Conservation (phyloP, 495 filamentous ascomycete genomes). For the Glarea lozoyensis region DNA sequence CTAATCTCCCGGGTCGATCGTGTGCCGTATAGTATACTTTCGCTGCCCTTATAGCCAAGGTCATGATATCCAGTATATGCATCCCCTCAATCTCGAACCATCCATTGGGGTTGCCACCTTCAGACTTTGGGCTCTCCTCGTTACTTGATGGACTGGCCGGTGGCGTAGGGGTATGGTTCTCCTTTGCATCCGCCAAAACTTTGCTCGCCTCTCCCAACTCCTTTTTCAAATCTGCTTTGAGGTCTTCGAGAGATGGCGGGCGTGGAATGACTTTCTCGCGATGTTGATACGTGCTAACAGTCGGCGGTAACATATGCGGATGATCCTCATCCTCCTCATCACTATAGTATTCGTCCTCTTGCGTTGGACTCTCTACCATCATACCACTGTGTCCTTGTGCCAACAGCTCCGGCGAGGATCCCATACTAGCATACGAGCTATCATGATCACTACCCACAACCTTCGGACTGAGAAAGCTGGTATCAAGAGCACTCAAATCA, state of each 20-base stretch:
- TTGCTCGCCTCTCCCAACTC: slow-evolving; percentile 57
- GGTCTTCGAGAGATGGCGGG: slow-evolving; percentile 68
- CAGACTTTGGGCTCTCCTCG: slow-evolving; percentile 22
- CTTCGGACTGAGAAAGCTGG: slow-evolving; percentile 30
- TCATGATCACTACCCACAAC: slow-evolving; percentile 34
- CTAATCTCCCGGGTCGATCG: slow-evolving; percentile 71
- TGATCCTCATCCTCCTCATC: slow-evolving; percentile 53
- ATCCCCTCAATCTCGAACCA: slow-evolving; percentile 86
- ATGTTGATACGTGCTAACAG: slow-evolving; percentile 90
- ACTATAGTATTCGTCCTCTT: slow-evolving; percentile 42
- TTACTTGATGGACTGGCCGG: slow-evolving; percentile 4
- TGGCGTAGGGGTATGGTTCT: slow-evolving; percentile 6
- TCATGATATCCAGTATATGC: slow-evolving; percentile 84
- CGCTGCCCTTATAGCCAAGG: slow-evolving; percentile 85
- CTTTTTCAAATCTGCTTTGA: slow-evolving; percentile 64
- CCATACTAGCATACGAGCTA: slow-evolving; percentile 46
- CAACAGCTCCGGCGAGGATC: slow-evolving; percentile 42
- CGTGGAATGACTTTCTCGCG: slow-evolving; percentile 79
- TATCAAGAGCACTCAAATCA: slow-evolving; percentile 33
- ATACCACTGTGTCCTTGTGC: slow-evolving; percentile 23
- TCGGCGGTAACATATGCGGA: slow-evolving; percentile 81
- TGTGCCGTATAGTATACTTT: slow-evolving; percentile 92
- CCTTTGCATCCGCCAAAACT: slow-evolving; percentile 41
- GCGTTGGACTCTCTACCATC: slow-evolving; percentile 28
- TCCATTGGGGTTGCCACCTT: slow-evolving; percentile 23